Evolutionary conservation across 768 basidiomycete species (phyloP).

Genomic region (Suillus clintonianus): DNA sequence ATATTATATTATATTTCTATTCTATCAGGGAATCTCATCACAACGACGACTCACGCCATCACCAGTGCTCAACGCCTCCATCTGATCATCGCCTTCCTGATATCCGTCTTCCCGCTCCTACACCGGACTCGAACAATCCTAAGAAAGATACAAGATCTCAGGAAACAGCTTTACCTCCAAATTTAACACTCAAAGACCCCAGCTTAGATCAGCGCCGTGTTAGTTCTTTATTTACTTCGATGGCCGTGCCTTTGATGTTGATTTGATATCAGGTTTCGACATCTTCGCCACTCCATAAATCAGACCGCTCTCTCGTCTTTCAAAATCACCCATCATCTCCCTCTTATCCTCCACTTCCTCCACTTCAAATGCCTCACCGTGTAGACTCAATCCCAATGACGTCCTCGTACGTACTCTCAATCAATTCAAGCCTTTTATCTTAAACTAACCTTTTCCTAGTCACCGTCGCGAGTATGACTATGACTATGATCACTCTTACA

Average conservation of each 20-base stretch:
- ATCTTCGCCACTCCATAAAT: constrained; percentile 39
- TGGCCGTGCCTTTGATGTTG: constrained; percentile 40
- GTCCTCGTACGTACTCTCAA: constrained; percentile 33
- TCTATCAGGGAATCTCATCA: constrained; percentile 29
- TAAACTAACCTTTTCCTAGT: constrained; percentile 28
- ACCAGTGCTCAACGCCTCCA: constrained; percentile 16
- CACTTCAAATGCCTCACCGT: constrained; percentile 50
- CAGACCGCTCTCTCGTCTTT: constrained; percentile 23
- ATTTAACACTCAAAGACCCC: constrained; percentile 33
- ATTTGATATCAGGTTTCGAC: constrained; percentile 41
- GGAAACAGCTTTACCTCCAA: constrained; percentile 33
- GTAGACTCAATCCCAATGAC: constrained; percentile 41
- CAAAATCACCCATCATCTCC: constrained; percentile 15
- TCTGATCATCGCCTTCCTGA: constrained; percentile 36
- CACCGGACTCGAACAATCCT: constrained; percentile 17
- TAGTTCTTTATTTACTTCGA: constrained; percentile 34
- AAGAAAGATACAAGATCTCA: constrained; percentile 34
- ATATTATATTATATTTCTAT: neutral
- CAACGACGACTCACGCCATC: constrained; percentile 25
- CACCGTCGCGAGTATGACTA: constrained; percentile 41
- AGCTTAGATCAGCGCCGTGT: constrained; percentile 36
- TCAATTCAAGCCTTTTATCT: constrained; percentile 22
- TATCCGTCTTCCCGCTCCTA: constrained; percentile 24
- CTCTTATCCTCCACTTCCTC: constrained; percentile 16
- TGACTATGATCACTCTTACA: constrained; percentile 41